Conservation (phyloP, 139 green algal species). For the Coelastrella sp. region DNA sequence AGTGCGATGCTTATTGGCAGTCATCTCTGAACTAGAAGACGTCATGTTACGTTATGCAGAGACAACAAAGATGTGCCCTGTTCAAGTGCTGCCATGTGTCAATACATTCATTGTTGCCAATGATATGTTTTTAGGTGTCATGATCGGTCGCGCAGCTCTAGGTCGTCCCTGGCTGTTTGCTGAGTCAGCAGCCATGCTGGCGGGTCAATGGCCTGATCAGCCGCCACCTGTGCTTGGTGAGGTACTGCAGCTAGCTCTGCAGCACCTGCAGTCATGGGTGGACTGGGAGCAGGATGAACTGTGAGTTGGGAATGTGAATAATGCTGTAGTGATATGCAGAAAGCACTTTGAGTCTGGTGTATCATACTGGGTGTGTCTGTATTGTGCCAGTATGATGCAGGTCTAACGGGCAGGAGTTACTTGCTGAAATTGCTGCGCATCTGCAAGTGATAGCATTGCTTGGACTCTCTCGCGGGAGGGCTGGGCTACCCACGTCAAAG, state of each 20-base stretch:
- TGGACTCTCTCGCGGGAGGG: too few relatives aligned
- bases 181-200: conserved; percentile 39
- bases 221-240: conserved; percentile 14
- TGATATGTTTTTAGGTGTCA: too few relatives aligned
- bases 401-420: too few relatives aligned
- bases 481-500: too few relatives aligned
- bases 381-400: background rate
- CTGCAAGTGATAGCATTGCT: too few relatives aligned
- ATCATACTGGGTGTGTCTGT: background rate
- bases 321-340: background rate
- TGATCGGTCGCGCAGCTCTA: conserved; percentile 61
- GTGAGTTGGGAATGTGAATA: background rate
- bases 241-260: conserved; percentile 26
- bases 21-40: too few relatives aligned
- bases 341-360: background rate
- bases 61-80: too few relatives aligned
- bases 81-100: too few relatives aligned
- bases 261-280: conserved; percentile 42
- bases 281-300: conserved; percentile 41
- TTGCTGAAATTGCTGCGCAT: too few relatives aligned
- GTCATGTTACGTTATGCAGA: too few relatives aligned
- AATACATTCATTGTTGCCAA: too few relatives aligned
- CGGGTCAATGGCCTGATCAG: background rate
- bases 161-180: conserved; percentile 60
- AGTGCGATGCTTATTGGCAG: too few relatives aligned